These are phyloP conservation scores for Lablab purpureus DNA, from an alignment of 306 rosid genomes.

Conservation along the genomic window DNA sequence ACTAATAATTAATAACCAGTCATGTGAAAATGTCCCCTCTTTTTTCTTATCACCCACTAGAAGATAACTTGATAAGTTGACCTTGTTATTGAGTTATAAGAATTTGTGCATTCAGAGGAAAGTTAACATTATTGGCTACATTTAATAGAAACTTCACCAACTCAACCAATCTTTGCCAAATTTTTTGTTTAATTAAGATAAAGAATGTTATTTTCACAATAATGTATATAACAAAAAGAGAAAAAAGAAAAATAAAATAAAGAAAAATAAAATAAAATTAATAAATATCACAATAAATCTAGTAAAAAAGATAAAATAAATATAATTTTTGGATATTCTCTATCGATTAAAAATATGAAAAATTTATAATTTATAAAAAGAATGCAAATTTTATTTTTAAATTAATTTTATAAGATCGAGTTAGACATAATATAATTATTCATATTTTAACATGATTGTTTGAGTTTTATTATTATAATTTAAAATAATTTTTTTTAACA, in stretches of 20 bases:
- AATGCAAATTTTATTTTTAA: too few species aligned
- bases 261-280: background rate
- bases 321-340: too few species aligned
- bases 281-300: background rate
- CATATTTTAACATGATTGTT: too few species aligned
- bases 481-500: too few species aligned
- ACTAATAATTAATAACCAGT: background rate
- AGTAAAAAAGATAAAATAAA: background rate
- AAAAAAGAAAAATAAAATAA: background rate
- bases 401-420: too few species aligned
- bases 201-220: background rate
- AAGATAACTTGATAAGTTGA: conserved; percentile 1
- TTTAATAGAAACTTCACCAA: background rate
- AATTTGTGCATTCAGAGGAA: background rate
- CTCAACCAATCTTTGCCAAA: background rate
- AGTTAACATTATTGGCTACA: background rate
- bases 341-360: too few species aligned
- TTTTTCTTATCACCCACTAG: background rate
- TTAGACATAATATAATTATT: too few species aligned
- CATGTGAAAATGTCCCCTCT: background rate
- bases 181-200: background rate
- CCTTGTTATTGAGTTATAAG: background rate
- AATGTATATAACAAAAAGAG: background rate
- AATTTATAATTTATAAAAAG: background rate
- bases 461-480: too few species aligned